These are phyloP conservation scores for Fusarium chaquense DNA, from an alignment of 2,329 filamentous ascomycete genomes.

Conservation along the genomic window DNA sequence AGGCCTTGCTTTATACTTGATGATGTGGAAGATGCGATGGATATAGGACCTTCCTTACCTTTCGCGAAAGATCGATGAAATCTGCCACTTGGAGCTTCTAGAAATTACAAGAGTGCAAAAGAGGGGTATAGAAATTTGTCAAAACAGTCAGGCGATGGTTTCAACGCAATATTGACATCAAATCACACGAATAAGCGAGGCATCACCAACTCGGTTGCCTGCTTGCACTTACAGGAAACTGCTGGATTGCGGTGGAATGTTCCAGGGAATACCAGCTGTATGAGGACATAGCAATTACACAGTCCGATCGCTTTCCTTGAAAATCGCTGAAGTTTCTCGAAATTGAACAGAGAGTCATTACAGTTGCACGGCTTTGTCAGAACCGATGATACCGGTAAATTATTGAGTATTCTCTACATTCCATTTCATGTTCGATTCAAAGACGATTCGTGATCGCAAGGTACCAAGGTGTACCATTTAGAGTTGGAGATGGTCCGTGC, in stretches of 20 bases:
- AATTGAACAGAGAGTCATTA: not conserved
- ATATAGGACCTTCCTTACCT: conserved; percentile 29
- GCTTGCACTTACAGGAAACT: conserved; percentile 29
- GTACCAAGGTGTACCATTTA: not conserved
- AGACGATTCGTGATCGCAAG: not conserved
- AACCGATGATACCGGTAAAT: not conserved
- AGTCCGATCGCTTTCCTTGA: not conserved
- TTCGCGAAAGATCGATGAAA: conserved; percentile 38
- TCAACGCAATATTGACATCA: conserved; percentile 21
- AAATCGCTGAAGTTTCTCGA: not conserved
- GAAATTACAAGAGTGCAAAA: conserved; percentile 38
- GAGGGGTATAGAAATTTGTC: conserved; percentile 23
- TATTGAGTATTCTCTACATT: not conserved
- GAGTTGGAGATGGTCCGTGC: not conserved
- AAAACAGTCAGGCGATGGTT: conserved; percentile 19
- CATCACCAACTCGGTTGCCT: conserved; percentile 5
- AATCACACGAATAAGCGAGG: conserved; percentile 28
- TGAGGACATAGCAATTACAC: not conserved
- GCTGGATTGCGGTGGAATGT: conserved; percentile 42
- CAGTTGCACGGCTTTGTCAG: not conserved
- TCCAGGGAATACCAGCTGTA: conserved; percentile 20
- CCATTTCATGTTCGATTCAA: not conserved
- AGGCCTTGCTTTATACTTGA: conserved; percentile 50
- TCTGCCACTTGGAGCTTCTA: conserved; percentile 39
- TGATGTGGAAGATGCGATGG: conserved; percentile 12